Base-by-base conservation (phyloP, 257 asterid genomes). In the Solanum etuberosum region DNA sequence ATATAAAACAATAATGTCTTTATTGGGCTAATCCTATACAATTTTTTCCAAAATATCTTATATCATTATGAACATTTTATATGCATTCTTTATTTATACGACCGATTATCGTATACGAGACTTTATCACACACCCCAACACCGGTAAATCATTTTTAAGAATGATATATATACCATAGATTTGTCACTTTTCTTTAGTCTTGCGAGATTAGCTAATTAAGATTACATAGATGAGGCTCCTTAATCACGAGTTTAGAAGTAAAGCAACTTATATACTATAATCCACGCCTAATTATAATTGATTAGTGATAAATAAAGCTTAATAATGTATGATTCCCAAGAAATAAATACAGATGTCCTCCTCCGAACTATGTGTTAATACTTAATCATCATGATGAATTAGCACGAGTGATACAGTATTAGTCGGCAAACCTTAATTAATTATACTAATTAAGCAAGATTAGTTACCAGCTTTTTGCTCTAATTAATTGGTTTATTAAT, bases 381-480 rank as follows among this genome's bases (percentile, higher is more conserved):
- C 31, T 4, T 68, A 85, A 85, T 85, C 82, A 85, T 85, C 63
- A 85, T 85, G 68, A 85, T 40, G 46, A 85, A 15, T 38, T 65
- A 38, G 83, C 87, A 85, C 87, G 87, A 68, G 82, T 38, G 80
- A 85, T 85, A 70, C 67, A 16, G 32, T 31, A 54, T 57, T 86
- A 77, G 85, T 72, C 16, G 38, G 78, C 57, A 57, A 86, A 73
- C 29, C 25, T 15, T 57, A 61, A 40, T 83, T 42, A n/a, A 40
- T 46, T 82, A 84, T 88, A 54, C 40, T 42, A 37, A 57, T 59
- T 35, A 71, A 42, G 5, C 88, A 84, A 83, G 87, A 61, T 89
- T 85, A 84, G 63, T 85, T 81, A 88, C 88, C 85, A 85, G 87
- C 88, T 89, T 90, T 90, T 87, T 72, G 83, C 88, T 90, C 89